Conservation (phyloP, 2,329 filamentous ascomycete genomes). For the Colletotrichum simmondsii region DNA sequence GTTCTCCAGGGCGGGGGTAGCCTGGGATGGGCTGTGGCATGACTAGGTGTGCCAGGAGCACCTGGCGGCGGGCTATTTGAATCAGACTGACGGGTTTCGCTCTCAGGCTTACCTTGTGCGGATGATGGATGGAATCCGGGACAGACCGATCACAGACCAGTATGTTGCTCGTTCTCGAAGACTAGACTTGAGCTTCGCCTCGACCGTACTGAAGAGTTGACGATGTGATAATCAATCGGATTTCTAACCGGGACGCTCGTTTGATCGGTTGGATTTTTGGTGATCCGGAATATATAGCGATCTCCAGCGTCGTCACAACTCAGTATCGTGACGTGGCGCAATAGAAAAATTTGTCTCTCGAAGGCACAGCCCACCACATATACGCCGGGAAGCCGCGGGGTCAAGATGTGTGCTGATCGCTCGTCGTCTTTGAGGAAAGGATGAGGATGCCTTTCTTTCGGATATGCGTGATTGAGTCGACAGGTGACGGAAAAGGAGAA, state of each 20-base stretch:
- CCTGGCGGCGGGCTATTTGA: constrained; percentile 30
- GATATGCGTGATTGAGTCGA: constrained; percentile 10
- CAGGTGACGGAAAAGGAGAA: constrained; percentile 17
- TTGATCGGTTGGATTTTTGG: background rate
- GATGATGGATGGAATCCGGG: constrained; percentile 26
- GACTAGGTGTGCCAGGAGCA: constrained; percentile 33
- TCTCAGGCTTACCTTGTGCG: constrained; percentile 33
- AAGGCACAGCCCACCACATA: constrained; percentile 23
- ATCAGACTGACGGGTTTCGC: constrained; percentile 23
- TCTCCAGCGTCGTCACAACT: constrained; percentile 7
- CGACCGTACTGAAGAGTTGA: background rate
- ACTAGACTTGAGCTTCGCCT: background rate
- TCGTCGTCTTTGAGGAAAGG: constrained; percentile 1
- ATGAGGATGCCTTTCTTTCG: background rate
- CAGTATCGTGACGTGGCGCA: constrained; percentile 5
- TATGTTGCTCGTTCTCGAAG: constrained; percentile 31
- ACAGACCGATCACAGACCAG: constrained; percentile 29
- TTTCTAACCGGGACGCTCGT: background rate
- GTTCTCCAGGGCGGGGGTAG: constrained; percentile 16
- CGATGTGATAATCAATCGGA: background rate
- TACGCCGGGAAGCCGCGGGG: background rate
- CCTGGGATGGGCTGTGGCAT: constrained; percentile 19
- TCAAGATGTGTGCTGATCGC: background rate
- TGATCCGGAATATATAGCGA: constrained; percentile 11
- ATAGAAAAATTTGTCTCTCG: background rate